A percentile compares a stretch with the other conserved stretches of the same genome.
Evolutionary conservation across 1,284 basidiomycete species (phyloP).

Genomic region (Baeospora myosura): DNA sequence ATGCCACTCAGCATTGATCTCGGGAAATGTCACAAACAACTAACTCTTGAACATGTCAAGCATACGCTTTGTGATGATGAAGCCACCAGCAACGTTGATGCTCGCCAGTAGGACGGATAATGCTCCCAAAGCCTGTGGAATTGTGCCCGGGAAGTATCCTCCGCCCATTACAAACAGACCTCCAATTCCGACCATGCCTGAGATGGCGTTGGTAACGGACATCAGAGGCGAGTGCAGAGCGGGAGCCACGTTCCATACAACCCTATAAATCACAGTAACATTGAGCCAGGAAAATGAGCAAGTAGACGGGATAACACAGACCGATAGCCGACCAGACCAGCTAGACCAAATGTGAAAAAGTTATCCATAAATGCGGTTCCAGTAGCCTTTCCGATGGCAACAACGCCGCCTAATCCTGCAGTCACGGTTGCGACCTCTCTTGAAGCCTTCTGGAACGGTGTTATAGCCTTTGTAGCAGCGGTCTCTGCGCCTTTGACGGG

Average conservation of each 20-base stretch:
- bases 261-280: conserved; percentile 31
- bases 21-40: conserved; percentile 14
- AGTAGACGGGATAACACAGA: conserved; percentile 11
- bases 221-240: conserved; percentile 78
- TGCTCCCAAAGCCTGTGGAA: conserved; percentile 73
- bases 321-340: conserved; percentile 72
- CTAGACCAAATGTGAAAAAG: conserved; percentile 79
- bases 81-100: conserved; percentile 80
- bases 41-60: conserved; percentile 82
- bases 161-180: conserved; percentile 86
- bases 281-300: too few relatives aligned
- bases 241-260: conserved; percentile 82
- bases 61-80: conserved; percentile 82
- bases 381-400: conserved; percentile 73
- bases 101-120: conserved; percentile 75
- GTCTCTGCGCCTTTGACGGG: conserved; percentile 45
- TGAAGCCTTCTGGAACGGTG: conserved; percentile 76
- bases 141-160: conserved; percentile 71
- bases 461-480: conserved; percentile 51
- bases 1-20: conserved; percentile 1
- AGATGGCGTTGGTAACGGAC: conserved; percentile 82
- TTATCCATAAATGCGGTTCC: conserved; percentile 77
- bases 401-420: conserved; percentile 62
- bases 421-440: conserved; percentile 68
- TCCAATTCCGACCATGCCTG: conserved; percentile 70